phyloP scores from a whole-genome alignment of 495 filamentous ascomycete species.

The Xylaria telfairii region DNA sequence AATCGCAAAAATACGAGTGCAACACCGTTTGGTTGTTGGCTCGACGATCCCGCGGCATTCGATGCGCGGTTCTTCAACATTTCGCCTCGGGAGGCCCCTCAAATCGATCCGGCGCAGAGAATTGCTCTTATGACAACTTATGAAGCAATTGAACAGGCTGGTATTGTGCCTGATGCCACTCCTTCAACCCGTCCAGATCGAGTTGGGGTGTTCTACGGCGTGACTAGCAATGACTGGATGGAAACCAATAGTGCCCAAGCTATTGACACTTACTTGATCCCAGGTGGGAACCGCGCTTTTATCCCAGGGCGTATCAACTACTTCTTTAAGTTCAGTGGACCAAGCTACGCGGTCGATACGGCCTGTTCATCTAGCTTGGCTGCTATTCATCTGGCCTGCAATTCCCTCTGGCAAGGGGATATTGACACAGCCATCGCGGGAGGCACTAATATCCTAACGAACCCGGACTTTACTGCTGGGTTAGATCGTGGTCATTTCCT shows the following conservation, averaged over 20 bases:
- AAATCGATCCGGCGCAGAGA: constrained; percentile 80
- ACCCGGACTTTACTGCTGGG: constrained; percentile 74
- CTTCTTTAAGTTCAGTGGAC: constrained; percentile 52
- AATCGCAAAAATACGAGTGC: constrained; percentile 67
- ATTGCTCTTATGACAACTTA: constrained; percentile 76
- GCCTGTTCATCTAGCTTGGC: constrained; percentile 55
- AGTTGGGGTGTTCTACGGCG: neutral
- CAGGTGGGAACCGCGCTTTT: constrained; percentile 79
- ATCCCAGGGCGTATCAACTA: constrained; percentile 52
- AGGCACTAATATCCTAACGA: constrained; percentile 69
- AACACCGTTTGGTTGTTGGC: constrained; percentile 65
- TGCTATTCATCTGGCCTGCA: constrained; percentile 47
- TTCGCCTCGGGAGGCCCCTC: constrained; percentile 79
- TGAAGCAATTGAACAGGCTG: constrained; percentile 82
- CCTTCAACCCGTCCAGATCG: neutral
- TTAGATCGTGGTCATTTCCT: constrained; percentile 47
- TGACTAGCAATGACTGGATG: constrained; percentile 77
- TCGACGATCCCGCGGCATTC: constrained; percentile 13
- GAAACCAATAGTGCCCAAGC: constrained; percentile 76
- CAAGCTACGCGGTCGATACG: constrained; percentile 49
- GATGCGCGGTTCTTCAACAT: constrained; percentile 82
- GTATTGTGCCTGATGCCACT: constrained; percentile 68
- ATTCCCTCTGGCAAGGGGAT: constrained; percentile 71
- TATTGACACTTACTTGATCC: constrained; percentile 82
- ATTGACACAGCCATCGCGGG: constrained; percentile 68